These are phyloP conservation scores for Afroboletus lepidellus DNA, from an alignment of 1,284 basidiomycete species.

Conservation along the genomic window DNA sequence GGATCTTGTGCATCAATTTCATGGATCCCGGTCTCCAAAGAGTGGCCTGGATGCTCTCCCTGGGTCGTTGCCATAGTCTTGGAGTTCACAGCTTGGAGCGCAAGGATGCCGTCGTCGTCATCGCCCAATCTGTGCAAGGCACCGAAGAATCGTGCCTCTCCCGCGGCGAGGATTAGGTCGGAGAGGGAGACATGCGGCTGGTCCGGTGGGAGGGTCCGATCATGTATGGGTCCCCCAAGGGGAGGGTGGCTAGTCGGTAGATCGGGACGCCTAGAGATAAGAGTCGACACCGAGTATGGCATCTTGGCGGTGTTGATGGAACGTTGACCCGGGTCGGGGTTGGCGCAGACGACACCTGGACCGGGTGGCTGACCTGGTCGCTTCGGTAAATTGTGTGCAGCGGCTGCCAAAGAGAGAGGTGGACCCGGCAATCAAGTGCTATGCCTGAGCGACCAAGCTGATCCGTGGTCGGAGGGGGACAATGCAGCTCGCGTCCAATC, in stretches of 20 bases:
- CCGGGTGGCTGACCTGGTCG: not conserved
- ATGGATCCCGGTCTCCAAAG: not conserved
- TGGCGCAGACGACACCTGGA: no score
- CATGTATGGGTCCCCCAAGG: slow-evolving; percentile 16
- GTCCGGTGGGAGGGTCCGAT: slow-evolving; percentile 13
- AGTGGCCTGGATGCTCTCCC: not conserved
- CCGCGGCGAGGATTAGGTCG: slow-evolving; percentile 25
- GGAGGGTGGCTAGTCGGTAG: slow-evolving; percentile 5
- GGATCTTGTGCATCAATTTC: not conserved
- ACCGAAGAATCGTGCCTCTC: slow-evolving; percentile 14
- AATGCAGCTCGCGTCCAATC: not conserved
- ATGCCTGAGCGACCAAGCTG: not conserved
- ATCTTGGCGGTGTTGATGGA: slow-evolving; percentile 10
- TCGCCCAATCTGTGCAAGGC: not conserved
- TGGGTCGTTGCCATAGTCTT: not conserved
- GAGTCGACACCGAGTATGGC: slow-evolving; percentile 2
- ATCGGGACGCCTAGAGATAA: slow-evolving; percentile 2
- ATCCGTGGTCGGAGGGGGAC: not conserved
- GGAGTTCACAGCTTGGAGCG: not conserved
- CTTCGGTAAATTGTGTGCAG: not conserved
- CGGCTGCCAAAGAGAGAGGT: not conserved
- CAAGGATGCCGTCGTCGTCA: not conserved
- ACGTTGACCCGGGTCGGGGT: not conserved
- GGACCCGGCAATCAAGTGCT: not conserved
- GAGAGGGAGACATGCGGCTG: slow-evolving; percentile 23